Evolutionary conservation across 371 early-diverging fungal species (phyloP).

Genomic region (Parasitella parasitica): DNA sequence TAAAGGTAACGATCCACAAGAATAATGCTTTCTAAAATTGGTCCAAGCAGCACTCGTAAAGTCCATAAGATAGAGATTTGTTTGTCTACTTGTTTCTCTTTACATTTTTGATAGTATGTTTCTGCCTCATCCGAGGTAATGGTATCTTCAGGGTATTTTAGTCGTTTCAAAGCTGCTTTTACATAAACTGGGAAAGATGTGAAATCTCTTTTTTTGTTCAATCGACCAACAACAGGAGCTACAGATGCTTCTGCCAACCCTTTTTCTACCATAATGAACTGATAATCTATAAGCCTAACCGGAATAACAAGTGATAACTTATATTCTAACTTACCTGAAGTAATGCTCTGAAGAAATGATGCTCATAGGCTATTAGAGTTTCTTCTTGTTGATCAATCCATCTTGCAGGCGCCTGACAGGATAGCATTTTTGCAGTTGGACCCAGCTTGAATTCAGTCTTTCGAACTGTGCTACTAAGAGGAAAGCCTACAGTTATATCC

Average conservation of each 20-base stretch:
- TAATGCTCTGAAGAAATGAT: slow-evolving; percentile 77
- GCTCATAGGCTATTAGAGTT: slow-evolving; percentile 59
- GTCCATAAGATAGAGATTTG: slow-evolving; percentile 81
- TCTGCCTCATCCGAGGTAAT: slow-evolving; percentile 46
- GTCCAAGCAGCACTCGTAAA: slow-evolving; percentile 69
- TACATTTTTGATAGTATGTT: slow-evolving; percentile 33
- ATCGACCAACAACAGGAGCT: slow-evolving; percentile 60
- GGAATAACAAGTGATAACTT: too few relatives aligned
- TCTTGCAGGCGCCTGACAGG: slow-evolving; percentile 81
- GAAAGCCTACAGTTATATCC: slow-evolving; percentile 33
- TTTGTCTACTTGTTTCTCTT: slow-evolving; percentile 41
- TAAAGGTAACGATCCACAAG: slow-evolving; percentile 74
- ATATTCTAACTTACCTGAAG: slow-evolving; percentile 40
- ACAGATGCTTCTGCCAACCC: slow-evolving; percentile 47
- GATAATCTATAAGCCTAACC: too few relatives aligned
- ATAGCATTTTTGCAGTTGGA: slow-evolving; percentile 74
- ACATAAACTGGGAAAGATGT: slow-evolving; percentile 33
- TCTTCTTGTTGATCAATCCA: slow-evolving; percentile 63
- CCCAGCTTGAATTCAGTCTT: slow-evolving; percentile 51
- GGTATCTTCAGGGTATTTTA: slow-evolving; percentile 38
- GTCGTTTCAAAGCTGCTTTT: slow-evolving; percentile 36
- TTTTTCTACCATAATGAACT: slow-evolving; percentile 55
- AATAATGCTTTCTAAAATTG: slow-evolving; percentile 74
- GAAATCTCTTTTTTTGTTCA: slow-evolving; percentile 56
- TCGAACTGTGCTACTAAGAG: slow-evolving; percentile 40